Percentiles rank a stretch among this genome's conserved stretches.
Evolutionary conservation across 306 rosid species (phyloP).

Genomic region (Casuarina cunninghamiana): DNA sequence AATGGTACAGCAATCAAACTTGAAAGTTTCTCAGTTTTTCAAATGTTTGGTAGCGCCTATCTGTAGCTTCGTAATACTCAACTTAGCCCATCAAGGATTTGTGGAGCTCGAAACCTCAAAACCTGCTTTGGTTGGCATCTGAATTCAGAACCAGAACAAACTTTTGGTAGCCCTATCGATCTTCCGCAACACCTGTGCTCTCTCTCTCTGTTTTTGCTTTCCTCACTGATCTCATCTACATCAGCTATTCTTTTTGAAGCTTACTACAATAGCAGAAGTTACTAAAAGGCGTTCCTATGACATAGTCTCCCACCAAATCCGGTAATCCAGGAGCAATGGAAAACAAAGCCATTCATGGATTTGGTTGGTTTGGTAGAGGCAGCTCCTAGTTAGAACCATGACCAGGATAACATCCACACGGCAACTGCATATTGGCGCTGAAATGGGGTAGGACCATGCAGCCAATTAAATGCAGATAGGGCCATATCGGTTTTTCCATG

Average conservation of each 20-base stretch:
- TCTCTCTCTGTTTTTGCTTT: no score
- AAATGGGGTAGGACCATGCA: constrained; percentile 9
- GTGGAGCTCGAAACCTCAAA: no score
- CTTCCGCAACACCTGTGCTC: no score
- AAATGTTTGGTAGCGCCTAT: not conserved
- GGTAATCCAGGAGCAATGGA: not conserved
- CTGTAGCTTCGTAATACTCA: no score
- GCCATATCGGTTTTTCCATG: not conserved
- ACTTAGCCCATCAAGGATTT: no score
- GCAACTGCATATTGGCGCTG: constrained; percentile 14
- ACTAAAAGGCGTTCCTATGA: not conserved
- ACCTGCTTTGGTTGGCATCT: no score
- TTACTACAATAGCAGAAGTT: not conserved
- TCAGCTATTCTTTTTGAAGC: not conserved
- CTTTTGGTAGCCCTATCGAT: no score
- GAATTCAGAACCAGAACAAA: not conserved
- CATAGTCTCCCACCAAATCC: constrained; percentile 24
- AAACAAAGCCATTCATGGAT: not conserved
- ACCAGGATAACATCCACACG: constrained; percentile 25
- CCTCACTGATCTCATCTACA: not conserved
- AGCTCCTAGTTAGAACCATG: not conserved
- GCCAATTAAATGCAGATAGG: constrained; percentile 8
- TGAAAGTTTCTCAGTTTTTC: no score
- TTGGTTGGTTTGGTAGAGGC: constrained; percentile 11
- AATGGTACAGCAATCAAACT: no score